These are phyloP conservation scores for Coemansia sp. DNA, from an alignment of 192 early-diverging fungal genomes.

Conservation along the genomic window DNA sequence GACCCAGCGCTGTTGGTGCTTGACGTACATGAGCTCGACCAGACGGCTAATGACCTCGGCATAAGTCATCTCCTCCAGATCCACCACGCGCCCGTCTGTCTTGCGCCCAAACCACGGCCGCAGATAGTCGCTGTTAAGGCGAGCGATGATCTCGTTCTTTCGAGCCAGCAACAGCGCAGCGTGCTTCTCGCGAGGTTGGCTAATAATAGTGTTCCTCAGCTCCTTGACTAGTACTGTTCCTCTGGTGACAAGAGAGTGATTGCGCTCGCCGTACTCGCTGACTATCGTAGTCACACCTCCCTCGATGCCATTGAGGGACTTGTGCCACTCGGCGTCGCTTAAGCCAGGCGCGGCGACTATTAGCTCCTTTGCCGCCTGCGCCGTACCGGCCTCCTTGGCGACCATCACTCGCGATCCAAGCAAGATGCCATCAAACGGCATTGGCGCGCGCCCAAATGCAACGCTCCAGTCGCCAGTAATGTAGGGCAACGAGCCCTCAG, in stretches of 20 bases:
- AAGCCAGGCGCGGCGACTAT: conserved; percentile 86
- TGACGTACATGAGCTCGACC: conserved; percentile 79
- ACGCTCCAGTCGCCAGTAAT: conserved; percentile 91
- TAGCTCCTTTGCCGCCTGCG: conserved; percentile 78
- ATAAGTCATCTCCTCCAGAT: conserved; percentile 94
- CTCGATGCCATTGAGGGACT: conserved; percentile 72
- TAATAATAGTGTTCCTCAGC: conserved; percentile 79
- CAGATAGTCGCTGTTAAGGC: conserved; percentile 71
- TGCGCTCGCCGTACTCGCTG: conserved; percentile 91
- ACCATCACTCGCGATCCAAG: conserved; percentile 95
- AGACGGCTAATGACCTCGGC: conserved; percentile 80
- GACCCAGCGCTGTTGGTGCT: conserved; percentile 80
- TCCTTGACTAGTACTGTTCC: conserved; percentile 82
- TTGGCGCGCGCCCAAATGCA: conserved; percentile 78
- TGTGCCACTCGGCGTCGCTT: conserved; percentile 77
- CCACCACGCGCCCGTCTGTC: conserved; percentile 68
- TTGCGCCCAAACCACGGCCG: conserved; percentile 95
- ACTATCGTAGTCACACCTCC: conserved; percentile 85
- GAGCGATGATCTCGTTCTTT: conserved; percentile 82
- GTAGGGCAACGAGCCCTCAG: conserved; percentile 83
- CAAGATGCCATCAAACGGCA: conserved; percentile 95
- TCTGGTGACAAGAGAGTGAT: conserved; percentile 88
- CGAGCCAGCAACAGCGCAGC: conserved; percentile 63
- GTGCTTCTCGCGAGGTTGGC: conserved; percentile 81
- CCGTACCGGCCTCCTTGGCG: conserved; percentile 82